phyloP scores from a whole-genome alignment of 208 protist genomes.

The Histomonas meleagridis region DNA sequence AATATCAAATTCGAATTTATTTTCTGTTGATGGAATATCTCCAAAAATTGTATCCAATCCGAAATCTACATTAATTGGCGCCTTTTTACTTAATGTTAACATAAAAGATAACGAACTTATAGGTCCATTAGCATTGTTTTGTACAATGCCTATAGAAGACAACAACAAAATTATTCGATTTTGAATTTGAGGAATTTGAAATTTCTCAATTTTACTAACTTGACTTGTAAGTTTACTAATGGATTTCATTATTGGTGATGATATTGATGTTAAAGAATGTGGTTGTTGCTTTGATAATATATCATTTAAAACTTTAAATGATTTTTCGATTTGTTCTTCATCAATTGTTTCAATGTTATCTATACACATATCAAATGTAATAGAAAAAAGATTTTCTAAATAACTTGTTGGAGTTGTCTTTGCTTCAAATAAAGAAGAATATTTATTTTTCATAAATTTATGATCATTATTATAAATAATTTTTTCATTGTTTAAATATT shows the following conservation, averaged over 20 bases:
- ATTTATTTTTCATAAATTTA: too few species aligned
- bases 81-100: not conserved
- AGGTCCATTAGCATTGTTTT: not conserved
- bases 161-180: not conserved
- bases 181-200: not conserved
- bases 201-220: not conserved
- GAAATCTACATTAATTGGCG: not conserved
- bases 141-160: not conserved
- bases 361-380: not conserved
- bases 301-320: not conserved
- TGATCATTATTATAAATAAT: too few species aligned
- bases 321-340: not conserved
- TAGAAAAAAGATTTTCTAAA: not conserved
- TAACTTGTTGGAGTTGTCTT: not conserved
- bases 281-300: not conserved
- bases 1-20: not conserved
- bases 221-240: not conserved
- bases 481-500: too few species aligned
- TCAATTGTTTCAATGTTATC: not conserved
- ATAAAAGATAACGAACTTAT: not conserved
- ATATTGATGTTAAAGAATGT: not conserved
- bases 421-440: not conserved
- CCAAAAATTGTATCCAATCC: not conserved
- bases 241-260: not conserved
- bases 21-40: not conserved